Base-by-base conservation (phyloP, 805 yeast species). In the Clavispora vitiphila region DNA sequence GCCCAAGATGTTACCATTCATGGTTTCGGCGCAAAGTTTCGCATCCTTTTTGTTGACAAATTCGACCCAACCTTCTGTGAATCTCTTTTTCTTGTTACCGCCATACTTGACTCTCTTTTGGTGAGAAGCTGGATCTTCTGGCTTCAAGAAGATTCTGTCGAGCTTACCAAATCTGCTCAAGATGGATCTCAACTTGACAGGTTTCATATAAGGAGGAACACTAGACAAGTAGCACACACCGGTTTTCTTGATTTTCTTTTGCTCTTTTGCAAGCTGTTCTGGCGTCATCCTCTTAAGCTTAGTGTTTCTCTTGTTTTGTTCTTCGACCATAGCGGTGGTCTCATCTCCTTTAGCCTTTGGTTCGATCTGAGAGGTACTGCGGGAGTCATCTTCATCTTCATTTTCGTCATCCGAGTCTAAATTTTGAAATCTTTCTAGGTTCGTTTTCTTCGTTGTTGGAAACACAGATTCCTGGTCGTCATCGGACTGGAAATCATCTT, bases 181-280 rank as follows among this genome's bases (percentile, higher is more conserved):
- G 10, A 93, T 76, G 39, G 89, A 93, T 54, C 95, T 75, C 64
- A 93, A 70, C 59, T 89, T 93, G 2, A 83, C 78, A 1, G 99
- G 98, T 59, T 90, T 90, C 99, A 93, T 93, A 58, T 85, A 93
- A 20, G 99, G 99, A 0, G 99, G 99, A 8, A 93, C 77, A 38
- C 83, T 77, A 0, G 97, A 89, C 3, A 93, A 62, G 53, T 93
- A 93, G n/a, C 95, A 83, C 2, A 93, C 96, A 5, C 99, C 99
- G 0, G 96, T 82, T 53, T 77, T 81, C 46, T 74, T 78, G 27
- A 77, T 72, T 51, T 75, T 76, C 50, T 74, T 74, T 46, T 76
- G 72, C 46, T 76, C 77, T 56, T 78, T 65, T 5, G 58, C 75
- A n/a, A 80, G 60, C 47, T 78, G 77, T 35, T 74, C 74, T 7